phyloP scores from a whole-genome alignment of 441 rosid species.

The Adansonia grandidieri region DNA sequence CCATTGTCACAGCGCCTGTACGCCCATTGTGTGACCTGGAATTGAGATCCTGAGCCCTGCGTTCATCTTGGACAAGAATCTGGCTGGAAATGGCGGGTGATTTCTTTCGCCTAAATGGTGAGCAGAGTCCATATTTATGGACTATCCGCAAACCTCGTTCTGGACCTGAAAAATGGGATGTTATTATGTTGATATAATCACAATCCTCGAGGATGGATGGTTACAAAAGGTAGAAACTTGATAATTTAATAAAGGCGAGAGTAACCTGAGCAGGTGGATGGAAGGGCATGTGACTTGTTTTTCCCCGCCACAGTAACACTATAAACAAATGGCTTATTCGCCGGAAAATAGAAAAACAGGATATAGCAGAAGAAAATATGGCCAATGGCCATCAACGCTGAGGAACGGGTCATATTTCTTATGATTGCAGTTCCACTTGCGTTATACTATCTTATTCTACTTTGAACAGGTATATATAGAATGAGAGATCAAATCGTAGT shows the following conservation, averaged over 20 bases:
- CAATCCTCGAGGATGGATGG: not conserved
- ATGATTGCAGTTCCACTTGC: slow-evolving; percentile 11
- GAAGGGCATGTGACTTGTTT: not conserved
- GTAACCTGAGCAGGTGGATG: not conserved
- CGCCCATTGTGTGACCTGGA: not conserved
- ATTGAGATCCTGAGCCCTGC: slow-evolving; percentile 7
- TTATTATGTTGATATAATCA: not conserved
- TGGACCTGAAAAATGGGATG: slow-evolving; percentile 20
- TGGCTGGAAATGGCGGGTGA: not conserved
- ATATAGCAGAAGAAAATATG: not conserved
- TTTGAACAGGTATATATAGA: slow-evolving; percentile 2
- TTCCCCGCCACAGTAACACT: slow-evolving; percentile 15
- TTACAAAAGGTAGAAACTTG: not conserved
- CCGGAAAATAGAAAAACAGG: not conserved
- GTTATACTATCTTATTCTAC: not conserved
- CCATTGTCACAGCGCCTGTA: not conserved
- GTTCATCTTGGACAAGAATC: slow-evolving; percentile 19
- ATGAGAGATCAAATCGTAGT: not conserved
- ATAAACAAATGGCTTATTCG: not conserved
- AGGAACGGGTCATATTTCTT: slow-evolving; percentile 6
- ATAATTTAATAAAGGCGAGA: not conserved
- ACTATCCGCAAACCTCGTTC: not conserved
- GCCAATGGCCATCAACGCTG: slow-evolving; percentile 7
- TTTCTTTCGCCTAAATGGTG: slow-evolving; percentile 5
- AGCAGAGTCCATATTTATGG: slow-evolving; percentile 21